Evolutionary conservation across 768 basidiomycete species (phyloP), one percentile per base, ranked within the genome.

Genomic region (Auricularia auricula-judae): DNA sequence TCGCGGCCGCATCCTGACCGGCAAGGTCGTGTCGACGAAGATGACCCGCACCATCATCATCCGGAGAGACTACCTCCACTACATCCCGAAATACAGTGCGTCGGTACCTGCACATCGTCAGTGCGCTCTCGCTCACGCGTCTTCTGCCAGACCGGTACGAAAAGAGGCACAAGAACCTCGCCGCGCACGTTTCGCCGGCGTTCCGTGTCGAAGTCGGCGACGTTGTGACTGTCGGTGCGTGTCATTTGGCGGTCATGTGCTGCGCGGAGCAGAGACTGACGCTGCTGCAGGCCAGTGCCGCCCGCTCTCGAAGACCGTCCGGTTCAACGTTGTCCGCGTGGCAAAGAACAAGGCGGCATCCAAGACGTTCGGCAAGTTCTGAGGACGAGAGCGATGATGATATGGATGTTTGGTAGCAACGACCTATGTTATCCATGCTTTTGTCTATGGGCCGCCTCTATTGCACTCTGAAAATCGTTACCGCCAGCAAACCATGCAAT

Each of bases 1-100:
- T 76, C 96, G 97, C 74, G 97, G 97, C 64, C 95, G 97, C 72
- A 99, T 99, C 79, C 81, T 99, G 67, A 96, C 94, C 61, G 97
- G 97, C 76, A 92, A 92, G 77, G 96, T 99, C 67, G 82, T 98
- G 67, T 98, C 96, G 63, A 97, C 95, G 59, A 99, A 99, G 84
- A 98, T 99, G 97, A 96, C 89, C 76, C 92, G 96, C 75, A 98
- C 97, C 66, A 84, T 98, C 75, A 86, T 98, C 79, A 93, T 99
- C 80, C 94, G 97, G 68, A 82, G 90, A 69, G 90, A 93, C 78
- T 93, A 93, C 78, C 85, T 94, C 60, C 92, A 94, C 80, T 98
- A 94, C 81, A 85, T 99, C 76, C 93, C 95, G 70, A 99, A 99
- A 84, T 99, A 98, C 85, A 90, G 91, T 93, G 75, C 74, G 91